Percentiles rank a stretch among this genome's conserved stretches.
Conservation (phyloP, 164 flowering plant genomes). For the Vitis vinifera region ASM3070453v1 NC_081819.1:22627501-22628000, state of each 20-base stretch:
- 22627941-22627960: constrained; percentile 89
- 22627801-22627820: constrained; percentile 22
- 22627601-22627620: background rate
- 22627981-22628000: constrained; percentile 90
- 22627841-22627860: constrained; percentile 48
- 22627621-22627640: background rate
- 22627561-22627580: background rate
- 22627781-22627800: constrained; percentile 41
- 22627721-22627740: constrained; percentile 80
- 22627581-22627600: background rate
- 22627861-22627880: constrained; percentile 43
- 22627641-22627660: constrained; percentile 27
- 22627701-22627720: constrained; percentile 74
- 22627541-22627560: background rate
- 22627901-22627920: constrained; percentile 97
- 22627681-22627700: constrained; percentile 77
- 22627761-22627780: constrained; percentile 21
- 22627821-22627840: constrained; percentile 40
- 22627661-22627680: constrained; percentile 57
- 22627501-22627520: background rate
- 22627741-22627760: constrained; percentile 45
- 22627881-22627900: constrained; percentile 83
- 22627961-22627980: constrained; percentile 96
- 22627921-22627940: constrained; percentile 86
- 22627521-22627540: background rate